Conservation (phyloP, 441 rosid species). For the Rhodomyrtus psidioides region DNA sequence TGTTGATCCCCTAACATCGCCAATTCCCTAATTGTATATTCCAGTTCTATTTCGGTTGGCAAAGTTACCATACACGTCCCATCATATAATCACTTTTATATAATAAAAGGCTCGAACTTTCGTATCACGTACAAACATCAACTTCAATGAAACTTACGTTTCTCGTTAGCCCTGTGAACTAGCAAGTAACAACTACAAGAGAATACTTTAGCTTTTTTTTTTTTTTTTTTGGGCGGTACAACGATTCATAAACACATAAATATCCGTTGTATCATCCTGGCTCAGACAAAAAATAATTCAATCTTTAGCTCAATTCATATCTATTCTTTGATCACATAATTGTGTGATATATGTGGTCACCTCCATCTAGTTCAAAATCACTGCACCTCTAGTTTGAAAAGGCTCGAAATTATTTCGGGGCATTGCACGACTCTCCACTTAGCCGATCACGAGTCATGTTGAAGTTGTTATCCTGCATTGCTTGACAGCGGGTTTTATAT, state of each 20-base stretch:
- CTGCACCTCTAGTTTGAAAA: background rate
- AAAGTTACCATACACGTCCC: background rate
- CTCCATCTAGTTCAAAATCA: background rate
- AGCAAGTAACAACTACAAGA: background rate
- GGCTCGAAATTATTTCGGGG: background rate
- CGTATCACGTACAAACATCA: too few species aligned
- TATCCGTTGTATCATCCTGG: background rate
- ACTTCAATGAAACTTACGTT: background rate
- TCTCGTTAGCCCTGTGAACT: background rate
- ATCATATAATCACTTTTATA: background rate
- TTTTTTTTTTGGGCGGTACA: background rate
- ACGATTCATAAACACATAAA: background rate
- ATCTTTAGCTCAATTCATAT: background rate
- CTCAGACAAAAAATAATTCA: background rate
- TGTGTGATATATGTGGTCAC: background rate
- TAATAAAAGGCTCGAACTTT: background rate
- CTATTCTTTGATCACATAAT: background rate
- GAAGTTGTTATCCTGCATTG: too few species aligned
- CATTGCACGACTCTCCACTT: background rate
- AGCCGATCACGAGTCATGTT: background rate
- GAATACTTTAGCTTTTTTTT: background rate
- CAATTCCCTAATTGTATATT: background rate
- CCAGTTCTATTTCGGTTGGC: background rate
- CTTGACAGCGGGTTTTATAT: too few species aligned
- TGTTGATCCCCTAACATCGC: too few species aligned